Conservation (phyloP, 2,329 filamentous ascomycete species). For the Paraconiothyrium brasiliense region DNA sequence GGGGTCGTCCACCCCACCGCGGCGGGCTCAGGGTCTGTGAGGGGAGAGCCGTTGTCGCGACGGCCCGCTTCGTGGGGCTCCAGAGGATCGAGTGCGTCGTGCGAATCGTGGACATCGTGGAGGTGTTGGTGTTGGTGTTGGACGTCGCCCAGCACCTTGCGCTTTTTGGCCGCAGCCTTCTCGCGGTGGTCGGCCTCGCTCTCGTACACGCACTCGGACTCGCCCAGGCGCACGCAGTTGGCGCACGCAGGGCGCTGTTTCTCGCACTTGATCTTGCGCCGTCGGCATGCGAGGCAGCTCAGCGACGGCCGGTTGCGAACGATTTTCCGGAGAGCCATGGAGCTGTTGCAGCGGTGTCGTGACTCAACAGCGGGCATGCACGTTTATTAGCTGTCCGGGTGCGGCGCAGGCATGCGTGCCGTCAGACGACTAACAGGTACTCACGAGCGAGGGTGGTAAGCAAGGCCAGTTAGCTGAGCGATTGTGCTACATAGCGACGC, state of each 20-base stretch:
- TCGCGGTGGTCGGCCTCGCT: background rate
- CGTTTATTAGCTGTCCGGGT: background rate
- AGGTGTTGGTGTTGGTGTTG: background rate
- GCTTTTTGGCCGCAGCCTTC: background rate
- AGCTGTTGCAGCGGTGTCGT: background rate
- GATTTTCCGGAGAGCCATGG: background rate
- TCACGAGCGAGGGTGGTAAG: background rate
- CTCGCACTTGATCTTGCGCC: background rate
- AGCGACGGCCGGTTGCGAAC: background rate
- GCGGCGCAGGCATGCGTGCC: background rate
- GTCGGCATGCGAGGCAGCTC: background rate
- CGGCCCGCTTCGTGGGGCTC: background rate
- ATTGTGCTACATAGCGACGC: background rate
- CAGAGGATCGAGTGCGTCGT: background rate
- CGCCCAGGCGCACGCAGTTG: background rate
- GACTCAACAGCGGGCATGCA: background rate
- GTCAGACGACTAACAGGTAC: background rate
- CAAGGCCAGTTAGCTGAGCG: background rate
- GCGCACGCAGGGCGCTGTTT: background rate
- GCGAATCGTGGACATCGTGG: background rate
- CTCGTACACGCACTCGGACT: background rate
- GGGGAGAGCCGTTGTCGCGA: background rate
- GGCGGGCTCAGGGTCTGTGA: background rate
- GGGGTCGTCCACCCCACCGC: background rate
- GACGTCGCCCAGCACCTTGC: background rate